Base-by-base conservation (phyloP, 2,329 filamentous ascomycete species). In the Colletotrichum orbiculare region DNA sequence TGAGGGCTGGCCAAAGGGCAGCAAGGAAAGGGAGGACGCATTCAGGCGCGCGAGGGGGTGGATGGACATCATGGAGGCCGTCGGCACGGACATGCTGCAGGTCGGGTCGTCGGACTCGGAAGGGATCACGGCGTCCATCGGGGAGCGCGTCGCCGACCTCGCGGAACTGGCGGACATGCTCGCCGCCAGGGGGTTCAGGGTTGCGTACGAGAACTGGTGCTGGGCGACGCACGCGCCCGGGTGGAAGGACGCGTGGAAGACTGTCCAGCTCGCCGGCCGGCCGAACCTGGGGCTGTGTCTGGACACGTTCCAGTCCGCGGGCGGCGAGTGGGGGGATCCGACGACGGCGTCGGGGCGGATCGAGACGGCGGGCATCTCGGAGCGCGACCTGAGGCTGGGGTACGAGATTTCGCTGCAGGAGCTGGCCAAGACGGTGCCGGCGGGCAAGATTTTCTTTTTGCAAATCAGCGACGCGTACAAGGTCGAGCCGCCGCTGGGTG, bases 151-250 rank as follows among this genome's bases (percentile, higher is more conserved):
- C 0, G 71, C 75, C 0, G 90, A 94, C 69, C 81, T 94, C 0
- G 82, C 82, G 1, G 82, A 88, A 61, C 79, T 94, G 7, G 88
- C 87, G 2, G 88, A 91, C 59, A 77, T 91, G 55, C 81, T 91
- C 1, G 84, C 83, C 0, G 73, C 81, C 25, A 82, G 86, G 50
- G 82, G 82, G 0, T 86, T 88, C 73, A 82, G 85, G 7, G 78
- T 94, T 15, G 90, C 91, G 0, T 94, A 94, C 69, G 91, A 94
- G 77, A 93, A 94, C 72, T 94, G 91, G 90, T 93, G 91, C 76
- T 94, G 91, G 91, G 88, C 88, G 0, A 92, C 90, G 0, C 85
- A 88, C 53, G 89, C 90, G 0, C 85, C 89, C 0, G 82, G 78
- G 1, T 95, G 91, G 91, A 85, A 84, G 68, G 83, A 89, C 53